Evolutionary conservation across 495 filamentous ascomycete genomes (phyloP).

Genomic region (Sordaria brevicollis): DNA sequence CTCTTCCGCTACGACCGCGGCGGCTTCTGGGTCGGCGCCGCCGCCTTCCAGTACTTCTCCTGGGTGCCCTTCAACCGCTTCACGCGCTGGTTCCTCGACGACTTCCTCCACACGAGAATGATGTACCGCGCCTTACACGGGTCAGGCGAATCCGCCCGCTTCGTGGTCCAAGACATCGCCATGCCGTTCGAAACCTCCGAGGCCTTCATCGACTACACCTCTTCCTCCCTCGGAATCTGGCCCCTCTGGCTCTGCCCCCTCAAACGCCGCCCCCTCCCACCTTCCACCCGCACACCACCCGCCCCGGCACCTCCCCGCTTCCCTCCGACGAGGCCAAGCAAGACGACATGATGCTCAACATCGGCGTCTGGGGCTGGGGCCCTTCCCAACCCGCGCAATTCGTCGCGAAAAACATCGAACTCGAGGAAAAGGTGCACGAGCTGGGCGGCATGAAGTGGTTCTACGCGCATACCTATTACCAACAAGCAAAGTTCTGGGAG

Average conservation of each 20-base stretch:
- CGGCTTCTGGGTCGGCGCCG: slow-evolving; percentile 48
- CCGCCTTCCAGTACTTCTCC: slow-evolving; percentile 45
- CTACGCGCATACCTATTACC: slow-evolving; percentile 52
- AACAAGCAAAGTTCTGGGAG: slow-evolving; percentile 43
- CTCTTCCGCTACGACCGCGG: slow-evolving; percentile 51
- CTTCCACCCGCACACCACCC: slow-evolving; percentile 37
- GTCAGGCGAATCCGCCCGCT: slow-evolving; percentile 40
- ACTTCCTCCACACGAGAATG: slow-evolving; percentile 55
- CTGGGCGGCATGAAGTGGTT: slow-evolving; percentile 58
- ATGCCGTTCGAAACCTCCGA: slow-evolving; percentile 40
- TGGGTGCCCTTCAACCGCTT: slow-evolving; percentile 44
- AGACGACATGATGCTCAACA: slow-evolving; percentile 39
- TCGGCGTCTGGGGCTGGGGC: slow-evolving; percentile 47
- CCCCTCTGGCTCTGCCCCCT: slow-evolving; percentile 53
- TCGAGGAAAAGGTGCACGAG: slow-evolving; percentile 53
- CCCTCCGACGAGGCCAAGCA: not conserved
- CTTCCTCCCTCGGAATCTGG: slow-evolving; percentile 38
- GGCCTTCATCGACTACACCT: slow-evolving; percentile 43
- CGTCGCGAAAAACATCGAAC: slow-evolving; percentile 47
- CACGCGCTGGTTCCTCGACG: slow-evolving; percentile 49
- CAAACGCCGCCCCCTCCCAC: slow-evolving; percentile 30
- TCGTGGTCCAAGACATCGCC: slow-evolving; percentile 49
- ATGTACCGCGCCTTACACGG: slow-evolving; percentile 52
- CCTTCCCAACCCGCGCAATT: slow-evolving; percentile 29
- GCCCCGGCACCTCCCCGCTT: not conserved